phyloP scores from a whole-genome alignment of 495 filamentous ascomycete genomes.

The Penicillium ucsense region DNA sequence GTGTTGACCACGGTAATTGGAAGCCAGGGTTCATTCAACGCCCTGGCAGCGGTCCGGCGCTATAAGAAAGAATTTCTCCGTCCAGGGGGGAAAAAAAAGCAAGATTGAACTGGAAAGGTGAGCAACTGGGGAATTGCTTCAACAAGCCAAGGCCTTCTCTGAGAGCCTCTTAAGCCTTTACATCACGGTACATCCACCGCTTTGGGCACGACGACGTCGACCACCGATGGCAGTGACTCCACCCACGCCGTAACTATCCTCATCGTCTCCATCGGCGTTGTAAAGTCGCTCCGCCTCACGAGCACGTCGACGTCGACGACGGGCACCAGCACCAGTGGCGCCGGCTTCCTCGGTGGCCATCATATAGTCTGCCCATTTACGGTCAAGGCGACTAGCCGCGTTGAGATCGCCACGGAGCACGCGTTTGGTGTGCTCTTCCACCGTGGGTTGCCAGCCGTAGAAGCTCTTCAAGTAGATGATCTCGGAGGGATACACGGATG shows the following conservation, averaged over 20 bases:
- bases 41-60: slow-evolving; percentile 7
- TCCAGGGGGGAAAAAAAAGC: too few relatives aligned
- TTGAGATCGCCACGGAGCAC: slow-evolving; percentile 65
- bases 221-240: slow-evolving; percentile 15
- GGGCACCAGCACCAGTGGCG: slow-evolving; percentile 49
- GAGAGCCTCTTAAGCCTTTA: slow-evolving; percentile 28
- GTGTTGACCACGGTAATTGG: too few relatives aligned
- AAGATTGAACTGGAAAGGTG: too few relatives aligned
- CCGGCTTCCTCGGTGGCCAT: slow-evolving; percentile 79
- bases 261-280: slow-evolving; percentile 66
- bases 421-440: slow-evolving; percentile 82
- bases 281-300: slow-evolving; percentile 67
- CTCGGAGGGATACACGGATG: slow-evolving; percentile 50
- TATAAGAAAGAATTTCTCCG: background rate
- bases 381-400: slow-evolving; percentile 64
- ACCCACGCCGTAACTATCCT: slow-evolving; percentile 20
- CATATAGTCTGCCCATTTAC: slow-evolving; percentile 94
- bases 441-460: slow-evolving; percentile 90
- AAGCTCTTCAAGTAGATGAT: slow-evolving; percentile 86
- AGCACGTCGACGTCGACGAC: slow-evolving; percentile 63
- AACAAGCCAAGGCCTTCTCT: background rate
- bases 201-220: slow-evolving; percentile 44
- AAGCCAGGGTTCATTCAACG: too few relatives aligned
- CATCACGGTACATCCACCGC: slow-evolving; percentile 47
- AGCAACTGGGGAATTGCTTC: too few relatives aligned